Base-by-base conservation (phyloP, 1,284 basidiomycete species). In the Coniferiporia sulphurascens region DNA sequence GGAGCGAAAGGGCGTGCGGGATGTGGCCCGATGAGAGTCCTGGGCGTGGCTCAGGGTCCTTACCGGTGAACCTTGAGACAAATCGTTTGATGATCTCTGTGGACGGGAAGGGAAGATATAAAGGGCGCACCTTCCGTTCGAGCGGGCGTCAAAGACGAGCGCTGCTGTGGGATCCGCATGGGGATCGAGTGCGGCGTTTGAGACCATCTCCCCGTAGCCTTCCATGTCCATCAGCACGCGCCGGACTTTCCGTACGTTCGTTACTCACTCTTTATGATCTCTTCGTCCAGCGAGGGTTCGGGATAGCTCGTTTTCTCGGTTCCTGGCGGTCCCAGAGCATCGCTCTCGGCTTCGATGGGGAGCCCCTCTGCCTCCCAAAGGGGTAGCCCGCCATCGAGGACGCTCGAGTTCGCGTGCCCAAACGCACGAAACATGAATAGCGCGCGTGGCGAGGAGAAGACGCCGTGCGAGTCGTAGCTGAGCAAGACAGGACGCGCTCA, bases 21-120 rank as follows among this genome's bases (percentile, higher is more conserved):
- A 99, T 96, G 72, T 99, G 97, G 0, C 97, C 97, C 0, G 91
- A 93, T 8, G 91, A 83, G 52, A 99, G 78, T 7, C 88, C 89
- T 1, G 91, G 83, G 17, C 96, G 84, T 4, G 97, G 97, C 72
- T 99, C 97, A 6, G 94, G 90, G 51, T 88, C 88, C 32, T 78
- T 79, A 22, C 95, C 96, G 15, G 82, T 75, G 69, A 83, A 96
- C 63, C 92, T 93, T 55, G 41, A 55, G 12, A 50, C 55, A 49
- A 17, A 44, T 38, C 15, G 54, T 34, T 27, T 35, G 55, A n/a
- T 27, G 15, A 38, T 22, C 27, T 27, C 27, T 49, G n/a, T 45
- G 10, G 46, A 53, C 17, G 34, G n/a, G 13, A 22, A 27, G 34
- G 22, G 55, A 50, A n/a, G 36, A 8, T 27, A 22, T 13, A 12